A percentile compares a stretch with the other conserved stretches of the same genome.
phyloP scores from a whole-genome alignment of 495 filamentous ascomycete genomes.

The Aspergillus sclerotioniger region DNA sequence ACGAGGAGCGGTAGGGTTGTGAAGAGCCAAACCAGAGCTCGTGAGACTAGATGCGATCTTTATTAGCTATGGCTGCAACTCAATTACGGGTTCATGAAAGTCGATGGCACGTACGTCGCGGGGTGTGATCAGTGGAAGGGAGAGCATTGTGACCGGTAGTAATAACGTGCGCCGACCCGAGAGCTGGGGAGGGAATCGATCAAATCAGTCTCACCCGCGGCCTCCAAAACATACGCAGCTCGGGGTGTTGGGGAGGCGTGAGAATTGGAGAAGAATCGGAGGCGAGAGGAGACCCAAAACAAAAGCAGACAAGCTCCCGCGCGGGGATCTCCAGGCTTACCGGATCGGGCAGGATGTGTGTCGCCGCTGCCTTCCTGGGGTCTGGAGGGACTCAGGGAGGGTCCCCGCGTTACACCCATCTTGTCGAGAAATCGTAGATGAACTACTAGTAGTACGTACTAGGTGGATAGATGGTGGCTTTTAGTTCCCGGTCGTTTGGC shows the following conservation, averaged over 20 bases:
- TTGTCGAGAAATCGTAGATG: too few relatives aligned
- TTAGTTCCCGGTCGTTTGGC: too few relatives aligned
- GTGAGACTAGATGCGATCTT: constrained; percentile 53
- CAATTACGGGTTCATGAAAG: neutral
- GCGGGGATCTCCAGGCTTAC: neutral
- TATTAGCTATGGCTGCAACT: neutral
- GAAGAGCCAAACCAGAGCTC: constrained; percentile 67
- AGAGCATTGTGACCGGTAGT: constrained; percentile 51
- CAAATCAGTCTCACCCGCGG: neutral
- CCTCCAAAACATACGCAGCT: neutral
- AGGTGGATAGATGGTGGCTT: too few relatives aligned
- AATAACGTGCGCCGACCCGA: neutral
- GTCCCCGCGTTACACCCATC: too few relatives aligned
- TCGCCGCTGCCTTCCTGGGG: neutral
- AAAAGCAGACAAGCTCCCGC: constrained; percentile 4
- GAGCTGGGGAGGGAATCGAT: neutral
- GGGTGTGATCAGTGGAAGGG: constrained; percentile 70
- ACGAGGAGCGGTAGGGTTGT: constrained; percentile 39
- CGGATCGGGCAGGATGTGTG: neutral
- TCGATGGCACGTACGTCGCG: constrained; percentile 58
- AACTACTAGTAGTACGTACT: too few relatives aligned
- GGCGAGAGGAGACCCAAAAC: neutral
- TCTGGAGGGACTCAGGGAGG: neutral
- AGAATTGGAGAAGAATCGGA: neutral
- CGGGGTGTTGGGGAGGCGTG: neutral